Evolutionary conservation across 2,329 filamentous ascomycete species (phyloP).

Genomic region (Apiospora hydei): DNA sequence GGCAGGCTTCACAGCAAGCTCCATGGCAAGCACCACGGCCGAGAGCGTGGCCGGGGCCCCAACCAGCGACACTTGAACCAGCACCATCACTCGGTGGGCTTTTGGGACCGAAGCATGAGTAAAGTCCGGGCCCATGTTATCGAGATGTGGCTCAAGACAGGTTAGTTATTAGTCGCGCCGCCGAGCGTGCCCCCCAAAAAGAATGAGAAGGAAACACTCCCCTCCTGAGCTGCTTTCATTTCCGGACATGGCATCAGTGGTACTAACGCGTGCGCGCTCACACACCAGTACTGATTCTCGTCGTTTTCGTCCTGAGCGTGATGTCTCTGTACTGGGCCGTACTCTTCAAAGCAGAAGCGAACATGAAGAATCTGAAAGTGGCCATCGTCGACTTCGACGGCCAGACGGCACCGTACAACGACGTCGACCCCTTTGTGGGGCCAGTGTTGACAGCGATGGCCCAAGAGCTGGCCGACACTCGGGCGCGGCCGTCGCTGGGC

Average conservation of each 20-base stretch:
- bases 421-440: conserved; percentile 61
- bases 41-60: neutral
- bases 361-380: conserved; percentile 56
- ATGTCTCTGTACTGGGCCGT: conserved; percentile 69
- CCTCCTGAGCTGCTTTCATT: neutral
- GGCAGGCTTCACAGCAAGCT: neutral
- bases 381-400: conserved; percentile 71
- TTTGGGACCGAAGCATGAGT: conserved; percentile 49
- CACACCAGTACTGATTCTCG: conserved; percentile 54
- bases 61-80: conserved; percentile 25
- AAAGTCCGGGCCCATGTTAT: conserved; percentile 40
- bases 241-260: neutral
- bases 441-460: conserved; percentile 57
- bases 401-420: conserved; percentile 57
- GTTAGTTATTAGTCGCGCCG: conserved; percentile 27
- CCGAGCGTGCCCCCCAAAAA: neutral
- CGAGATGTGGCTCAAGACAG: conserved; percentile 37
- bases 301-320: conserved; percentile 61
- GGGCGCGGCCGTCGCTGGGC: conserved; percentile 51
- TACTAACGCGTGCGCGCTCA: neutral
- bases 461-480: conserved; percentile 49
- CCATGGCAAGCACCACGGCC: neutral
- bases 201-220: neutral
- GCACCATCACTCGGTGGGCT: conserved; percentile 48
- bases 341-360: conserved; percentile 58